Percentiles rank a stretch among this genome's conserved stretches.
Evolutionary conservation across 2,329 filamentous ascomycete genomes (phyloP).

Genomic region (Curvularia lunata): DNA sequence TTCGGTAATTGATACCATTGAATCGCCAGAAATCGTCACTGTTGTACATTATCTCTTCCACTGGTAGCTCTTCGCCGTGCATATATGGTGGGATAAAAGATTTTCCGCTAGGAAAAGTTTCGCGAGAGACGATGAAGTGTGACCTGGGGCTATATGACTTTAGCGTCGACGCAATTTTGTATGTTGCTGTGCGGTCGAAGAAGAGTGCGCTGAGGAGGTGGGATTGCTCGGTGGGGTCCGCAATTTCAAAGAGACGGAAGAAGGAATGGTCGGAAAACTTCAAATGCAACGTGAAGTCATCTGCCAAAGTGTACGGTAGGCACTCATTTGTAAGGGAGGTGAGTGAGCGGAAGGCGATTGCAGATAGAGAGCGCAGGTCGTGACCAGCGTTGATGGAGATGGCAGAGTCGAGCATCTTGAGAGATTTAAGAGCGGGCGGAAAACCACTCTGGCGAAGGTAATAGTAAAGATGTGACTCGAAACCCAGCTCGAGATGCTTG

Average conservation of each 20-base stretch:
- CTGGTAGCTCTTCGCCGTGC: conserved; percentile 42
- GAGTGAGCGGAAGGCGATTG: conserved; percentile 24
- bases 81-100: conserved; percentile 46
- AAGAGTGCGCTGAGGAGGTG: conserved; percentile 25
- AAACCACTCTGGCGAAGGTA: conserved; percentile 35
- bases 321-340: conserved; percentile 25
- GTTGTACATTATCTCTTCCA: conserved; percentile 38
- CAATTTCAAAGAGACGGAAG: conserved; percentile 19
- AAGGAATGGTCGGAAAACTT: conserved; percentile 29
- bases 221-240: conserved; percentile 17
- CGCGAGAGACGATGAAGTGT: conserved; percentile 32
- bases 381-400: conserved; percentile 28
- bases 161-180: conserved; percentile 34
- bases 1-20: conserved; percentile 32
- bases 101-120: conserved; percentile 26
- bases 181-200: conserved; percentile 33
- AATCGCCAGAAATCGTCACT: conserved; percentile 39
- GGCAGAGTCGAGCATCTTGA: conserved; percentile 38
- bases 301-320: conserved; percentile 17
- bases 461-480: conserved; percentile 36
- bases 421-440: conserved; percentile 31
- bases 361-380: conserved; percentile 23
- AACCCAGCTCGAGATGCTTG: conserved; percentile 37
- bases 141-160: conserved; percentile 25
- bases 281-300: conserved; percentile 29